Conservation (phyloP, 805 yeast species). For the Starmerella vaccinii region DNA sequence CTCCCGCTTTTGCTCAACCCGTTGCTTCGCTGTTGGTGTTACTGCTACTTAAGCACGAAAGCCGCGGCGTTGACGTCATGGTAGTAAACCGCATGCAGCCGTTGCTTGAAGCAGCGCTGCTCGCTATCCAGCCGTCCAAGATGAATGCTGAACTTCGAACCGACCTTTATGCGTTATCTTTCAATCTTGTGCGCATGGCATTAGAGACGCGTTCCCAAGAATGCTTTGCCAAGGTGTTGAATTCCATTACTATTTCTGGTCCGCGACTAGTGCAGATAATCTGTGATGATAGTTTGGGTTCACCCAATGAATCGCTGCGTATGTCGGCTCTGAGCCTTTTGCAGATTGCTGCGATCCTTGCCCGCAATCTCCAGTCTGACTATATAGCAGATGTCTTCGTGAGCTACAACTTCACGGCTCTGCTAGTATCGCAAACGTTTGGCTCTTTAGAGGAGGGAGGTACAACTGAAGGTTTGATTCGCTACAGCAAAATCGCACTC, state of each 20-base stretch:
- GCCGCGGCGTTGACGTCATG: slow-evolving; percentile 28
- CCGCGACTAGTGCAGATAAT: slow-evolving; percentile 56
- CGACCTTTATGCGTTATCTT: slow-evolving; percentile 66
- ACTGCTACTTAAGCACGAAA: slow-evolving; percentile 51
- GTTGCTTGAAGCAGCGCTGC: slow-evolving; percentile 61
- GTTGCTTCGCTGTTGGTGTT: slow-evolving; percentile 66
- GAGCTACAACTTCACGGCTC: slow-evolving; percentile 44
- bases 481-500: slow-evolving; percentile 44
- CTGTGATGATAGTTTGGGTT: slow-evolving; percentile 67
- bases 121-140: slow-evolving; percentile 61
- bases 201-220: slow-evolving; percentile 23
- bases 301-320: slow-evolving; percentile 59
- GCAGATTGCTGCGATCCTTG: slow-evolving; percentile 52
- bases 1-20: slow-evolving; percentile 60
- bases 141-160: slow-evolving; percentile 61
- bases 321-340: slow-evolving; percentile 66
- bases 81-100: slow-evolving; percentile 38
- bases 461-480: slow-evolving; percentile 38
- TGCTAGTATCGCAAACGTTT: background rate
- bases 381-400: slow-evolving; percentile 52
- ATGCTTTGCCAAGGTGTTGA: slow-evolving; percentile 38
- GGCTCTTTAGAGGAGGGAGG: background rate
- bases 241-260: slow-evolving; percentile 45
- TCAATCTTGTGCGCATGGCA: slow-evolving; percentile 50
- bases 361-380: slow-evolving; percentile 41